Conservation (phyloP, 768 basidiomycete genomes). For the Lactifluus hygrophoroides region DNA sequence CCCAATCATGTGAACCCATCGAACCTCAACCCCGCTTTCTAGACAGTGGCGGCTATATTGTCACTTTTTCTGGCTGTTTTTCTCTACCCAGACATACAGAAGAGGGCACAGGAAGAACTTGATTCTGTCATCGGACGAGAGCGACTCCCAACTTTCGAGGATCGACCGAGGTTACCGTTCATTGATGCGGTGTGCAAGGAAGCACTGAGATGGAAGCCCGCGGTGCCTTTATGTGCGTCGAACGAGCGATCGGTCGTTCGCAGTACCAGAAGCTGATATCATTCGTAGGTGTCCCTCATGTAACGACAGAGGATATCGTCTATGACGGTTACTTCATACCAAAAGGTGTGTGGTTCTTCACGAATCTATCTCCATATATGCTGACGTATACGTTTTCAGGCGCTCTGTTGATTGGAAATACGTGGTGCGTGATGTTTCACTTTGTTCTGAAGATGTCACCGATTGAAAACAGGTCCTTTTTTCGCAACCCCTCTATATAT, state of each 20-base stretch:
- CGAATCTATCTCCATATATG: background rate
- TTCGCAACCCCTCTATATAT: conserved; percentile 20
- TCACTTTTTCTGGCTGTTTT: conserved; percentile 7
- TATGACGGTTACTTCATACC: conserved; percentile 25
- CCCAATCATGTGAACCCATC: background rate
- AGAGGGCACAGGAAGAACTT: conserved; percentile 25
- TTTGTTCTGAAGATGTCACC: background rate
- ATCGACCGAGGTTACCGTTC: conserved; percentile 23
- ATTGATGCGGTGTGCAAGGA: conserved; percentile 23
- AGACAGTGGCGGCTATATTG: conserved; percentile 2
- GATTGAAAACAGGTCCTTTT: conserved; percentile 20
- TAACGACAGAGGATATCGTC: conserved; percentile 20
- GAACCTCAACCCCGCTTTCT: background rate
- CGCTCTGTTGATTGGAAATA: background rate
- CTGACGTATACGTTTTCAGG: background rate
- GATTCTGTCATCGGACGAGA: conserved; percentile 22
- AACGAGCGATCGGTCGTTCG: too few relatives aligned
- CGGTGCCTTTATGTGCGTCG: conserved; percentile 19
- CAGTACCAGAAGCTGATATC: too few relatives aligned
- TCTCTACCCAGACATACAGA: conserved; percentile 24
- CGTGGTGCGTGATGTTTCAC: background rate
- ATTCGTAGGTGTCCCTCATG: conserved; percentile 20
- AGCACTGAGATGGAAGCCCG: conserved; percentile 22
- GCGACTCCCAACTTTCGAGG: conserved; percentile 25
- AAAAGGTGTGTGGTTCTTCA: conserved; percentile 16